Evolutionary conservation across 495 filamentous ascomycete species (phyloP), one percentile per base, ranked within the genome.

Genomic region (Aeminium ludgeri): DNA sequence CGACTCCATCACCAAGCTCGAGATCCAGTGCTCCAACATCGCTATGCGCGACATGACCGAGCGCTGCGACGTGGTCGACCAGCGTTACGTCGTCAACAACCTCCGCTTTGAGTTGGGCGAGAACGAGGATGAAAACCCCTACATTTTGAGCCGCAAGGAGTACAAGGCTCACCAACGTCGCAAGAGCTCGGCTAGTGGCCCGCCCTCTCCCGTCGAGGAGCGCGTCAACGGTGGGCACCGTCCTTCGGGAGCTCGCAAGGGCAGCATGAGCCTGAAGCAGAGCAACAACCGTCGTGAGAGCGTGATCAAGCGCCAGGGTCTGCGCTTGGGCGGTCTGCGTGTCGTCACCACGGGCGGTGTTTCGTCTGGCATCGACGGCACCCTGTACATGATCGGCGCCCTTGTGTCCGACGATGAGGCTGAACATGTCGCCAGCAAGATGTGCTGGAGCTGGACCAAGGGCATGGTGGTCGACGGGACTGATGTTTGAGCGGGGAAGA

Each of bases 1-100:
- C 19, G 57, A 61, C 54, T 59, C 49, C 55, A 56, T 62, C 45
- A 58, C 55, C 19, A 56, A 56, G 45, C 65, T 87, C 33, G 78
- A 84, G 59, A 74, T 64, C 39, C 54, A 83, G 30, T 81, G 78
- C 47, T 43, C 46, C 35, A 50, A 50, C 30, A 47, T 41, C 39
- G 40, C 44, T 20, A 28, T 42, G 32, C 72, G 72, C 51, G 68
- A 80, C 46, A 73, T 74, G 33, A 66, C 74, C 7, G 70, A 76
- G 56, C 67, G 73, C 36, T 75, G 76, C 34, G 76, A 82, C 46
- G 75, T 87, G 31, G 65, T 84, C 44, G 78, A 85, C 45, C 76
- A 80, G 54, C 68, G 81, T 49, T 85, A 83, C 48, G 71, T 86
- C 7, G 80, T 86, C 52, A 83, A 83, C 62, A 83, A 83, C 56